Percentiles rank a stretch among this genome's conserved stretches.
These are phyloP conservation scores for Priceomyces fermenticarens DNA, from an alignment of 805 yeast genomes.

Conservation along the genomic window DNA sequence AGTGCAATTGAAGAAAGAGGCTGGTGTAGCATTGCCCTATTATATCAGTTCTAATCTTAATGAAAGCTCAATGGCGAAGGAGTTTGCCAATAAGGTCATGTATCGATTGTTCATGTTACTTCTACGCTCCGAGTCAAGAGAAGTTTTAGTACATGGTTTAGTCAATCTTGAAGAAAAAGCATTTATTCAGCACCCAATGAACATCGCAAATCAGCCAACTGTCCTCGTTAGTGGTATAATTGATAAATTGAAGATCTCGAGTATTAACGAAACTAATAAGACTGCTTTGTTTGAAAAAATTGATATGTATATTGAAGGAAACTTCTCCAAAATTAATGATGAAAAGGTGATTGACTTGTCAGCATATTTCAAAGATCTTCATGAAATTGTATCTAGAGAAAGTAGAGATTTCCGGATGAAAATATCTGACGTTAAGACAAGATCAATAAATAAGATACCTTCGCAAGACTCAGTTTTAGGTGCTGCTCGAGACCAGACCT, in stretches of 20 bases:
- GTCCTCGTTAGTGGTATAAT: slow-evolving; percentile 63
- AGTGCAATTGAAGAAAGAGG: slow-evolving; percentile 3
- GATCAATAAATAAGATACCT: slow-evolving; percentile 45
- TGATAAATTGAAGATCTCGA: slow-evolving; percentile 41
- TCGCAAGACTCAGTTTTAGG: slow-evolving; percentile 45
- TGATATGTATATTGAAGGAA: slow-evolving; percentile 13
- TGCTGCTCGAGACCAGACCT: slow-evolving; percentile 57
- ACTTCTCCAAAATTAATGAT: slow-evolving; percentile 15
- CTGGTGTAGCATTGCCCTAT: slow-evolving; percentile 1
- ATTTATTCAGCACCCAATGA: slow-evolving; percentile 9
- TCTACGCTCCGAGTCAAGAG: slow-evolving; percentile 55
- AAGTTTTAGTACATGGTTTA: slow-evolving; percentile 55
- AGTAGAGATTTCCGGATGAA: slow-evolving; percentile 11
- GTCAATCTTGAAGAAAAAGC: slow-evolving; percentile 27
- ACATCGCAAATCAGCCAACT: not conserved
- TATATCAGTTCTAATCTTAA: not conserved
- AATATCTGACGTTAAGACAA: slow-evolving; percentile 58
- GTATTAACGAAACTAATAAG: slow-evolving; percentile 12
- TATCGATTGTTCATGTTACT: slow-evolving; percentile 40
- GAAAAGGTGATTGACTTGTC: slow-evolving; percentile 23
- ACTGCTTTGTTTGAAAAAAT: slow-evolving; percentile 22
- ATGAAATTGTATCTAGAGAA: slow-evolving; percentile 13
- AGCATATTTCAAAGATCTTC: slow-evolving; percentile 14
- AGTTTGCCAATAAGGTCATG: slow-evolving; percentile 42
- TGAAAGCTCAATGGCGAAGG: slow-evolving; percentile 19